A percentile compares a stretch with the other conserved stretches of the same genome.
These are phyloP conservation scores for Aaosphaeria arxii DNA, from an alignment of 2,329 filamentous ascomycete genomes.

Conservation along the genomic window DNA sequence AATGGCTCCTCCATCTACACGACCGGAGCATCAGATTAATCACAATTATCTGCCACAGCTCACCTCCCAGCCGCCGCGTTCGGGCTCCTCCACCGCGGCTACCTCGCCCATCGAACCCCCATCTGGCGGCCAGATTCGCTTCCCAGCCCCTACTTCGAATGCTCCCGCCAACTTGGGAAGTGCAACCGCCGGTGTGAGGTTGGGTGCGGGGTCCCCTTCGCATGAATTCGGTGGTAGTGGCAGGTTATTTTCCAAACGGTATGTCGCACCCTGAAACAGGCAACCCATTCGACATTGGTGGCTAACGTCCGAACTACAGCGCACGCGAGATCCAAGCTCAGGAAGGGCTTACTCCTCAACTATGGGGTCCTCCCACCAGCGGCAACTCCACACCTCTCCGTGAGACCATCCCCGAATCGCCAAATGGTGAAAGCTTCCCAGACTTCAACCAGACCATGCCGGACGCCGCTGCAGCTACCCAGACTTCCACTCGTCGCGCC, in stretches of 20 bases:
- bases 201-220: slow-evolving; percentile 93
- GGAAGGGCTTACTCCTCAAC: slow-evolving; percentile 72
- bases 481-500: slow-evolving; percentile 69
- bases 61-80: slow-evolving; percentile 65
- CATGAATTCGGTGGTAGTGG: slow-evolving; percentile 72
- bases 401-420: slow-evolving; percentile 96
- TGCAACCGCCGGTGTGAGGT: slow-evolving; percentile 59
- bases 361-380: slow-evolving; percentile 94
- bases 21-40: slow-evolving; percentile 79
- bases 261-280: slow-evolving; percentile 43
- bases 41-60: slow-evolving; percentile 75
- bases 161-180: slow-evolving; percentile 53
- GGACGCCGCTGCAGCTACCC: slow-evolving; percentile 55
- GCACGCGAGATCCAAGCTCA: slow-evolving; percentile 96
- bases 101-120: slow-evolving; percentile 77
- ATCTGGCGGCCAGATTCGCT: slow-evolving; percentile 60
- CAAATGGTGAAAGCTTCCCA: slow-evolving; percentile 86
- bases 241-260: slow-evolving; percentile 91
- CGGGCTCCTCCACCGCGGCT: slow-evolving; percentile 74
- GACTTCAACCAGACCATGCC: slow-evolving; percentile 75
- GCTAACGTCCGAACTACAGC: slow-evolving; percentile 49
- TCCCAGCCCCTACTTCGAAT: slow-evolving; percentile 68
- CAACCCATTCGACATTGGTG: slow-evolving; percentile 11
- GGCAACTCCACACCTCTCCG: slow-evolving; percentile 94
- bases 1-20: slow-evolving; percentile 81